A percentile compares a stretch with the other conserved stretches of the same genome.
phyloP scores from a whole-genome alignment of 805 yeast species.

The Candida michaelii region DNA sequence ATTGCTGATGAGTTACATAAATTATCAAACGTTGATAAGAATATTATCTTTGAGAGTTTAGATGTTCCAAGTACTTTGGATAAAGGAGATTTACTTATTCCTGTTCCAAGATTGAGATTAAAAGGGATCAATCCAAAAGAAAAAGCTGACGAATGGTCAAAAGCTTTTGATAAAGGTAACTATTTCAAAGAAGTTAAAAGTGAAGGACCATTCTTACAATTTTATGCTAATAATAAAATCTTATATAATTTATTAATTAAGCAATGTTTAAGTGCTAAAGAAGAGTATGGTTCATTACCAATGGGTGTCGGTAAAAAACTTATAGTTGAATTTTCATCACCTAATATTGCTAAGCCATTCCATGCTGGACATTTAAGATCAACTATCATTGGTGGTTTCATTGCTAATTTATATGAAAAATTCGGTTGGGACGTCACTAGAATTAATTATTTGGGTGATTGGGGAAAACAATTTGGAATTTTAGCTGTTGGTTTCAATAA shows the following conservation, averaged over 20 bases:
- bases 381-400: conserved; percentile 95
- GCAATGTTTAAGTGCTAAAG: conserved; percentile 60
- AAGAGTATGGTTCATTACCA: conserved; percentile 71
- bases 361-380: conserved; percentile 99
- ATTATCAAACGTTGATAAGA: conserved; percentile 69
- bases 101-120: conserved; percentile 82
- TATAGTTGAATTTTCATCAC: conserved; percentile 90
- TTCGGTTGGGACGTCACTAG: conserved; percentile 91
- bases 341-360: conserved; percentile 98
- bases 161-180: conserved; percentile 68
- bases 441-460: conserved; percentile 95
- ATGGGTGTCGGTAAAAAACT: conserved; percentile 73
- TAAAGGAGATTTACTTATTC: conserved; percentile 89
- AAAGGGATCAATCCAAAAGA: conserved; percentile 81
- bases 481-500: conserved; percentile 88
- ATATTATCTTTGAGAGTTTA: conserved; percentile 75
- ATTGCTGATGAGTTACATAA: conserved; percentile 75
- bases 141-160: conserved; percentile 72
- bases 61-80: conserved; percentile 86
- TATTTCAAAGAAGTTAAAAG: conserved; percentile 71
- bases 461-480: conserved; percentile 99
- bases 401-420: conserved; percentile 84
- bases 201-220: conserved; percentile 89
- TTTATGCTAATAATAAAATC: conserved; percentile 69
- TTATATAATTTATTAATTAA: conserved; percentile 68